These are phyloP conservation scores for Euphorbia peplus DNA, from an alignment of 345 rosid genomes.

Conservation along the genomic window DNA sequence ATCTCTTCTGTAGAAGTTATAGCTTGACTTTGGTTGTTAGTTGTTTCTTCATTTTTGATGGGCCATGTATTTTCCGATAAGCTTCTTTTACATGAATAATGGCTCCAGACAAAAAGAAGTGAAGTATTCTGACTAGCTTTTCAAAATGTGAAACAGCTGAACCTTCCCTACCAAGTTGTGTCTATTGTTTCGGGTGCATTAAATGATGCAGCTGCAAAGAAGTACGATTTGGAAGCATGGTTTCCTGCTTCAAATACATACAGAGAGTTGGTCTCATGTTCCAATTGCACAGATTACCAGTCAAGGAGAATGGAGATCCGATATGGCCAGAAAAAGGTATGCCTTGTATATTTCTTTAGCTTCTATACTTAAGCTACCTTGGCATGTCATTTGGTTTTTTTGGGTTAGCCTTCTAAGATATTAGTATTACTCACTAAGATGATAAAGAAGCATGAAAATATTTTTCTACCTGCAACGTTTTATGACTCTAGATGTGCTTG, in stretches of 20 bases:
- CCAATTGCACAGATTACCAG: constrained; percentile 89
- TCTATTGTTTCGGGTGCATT: constrained; percentile 89
- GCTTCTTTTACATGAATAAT: neutral
- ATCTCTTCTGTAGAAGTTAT: neutral
- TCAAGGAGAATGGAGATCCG: constrained; percentile 84
- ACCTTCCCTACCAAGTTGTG: constrained; percentile 74
- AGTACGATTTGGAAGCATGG: constrained; percentile 95
- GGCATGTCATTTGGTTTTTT: neutral
- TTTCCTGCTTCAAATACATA: constrained; percentile 86
- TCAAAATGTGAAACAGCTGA: constrained; percentile 47
- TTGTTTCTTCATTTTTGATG: neutral
- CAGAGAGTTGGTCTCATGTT: constrained; percentile 91
- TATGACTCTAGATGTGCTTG: neutral
- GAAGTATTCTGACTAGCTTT: neutral
- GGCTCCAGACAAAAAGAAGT: neutral
- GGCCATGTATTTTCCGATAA: neutral
- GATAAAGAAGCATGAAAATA: neutral
- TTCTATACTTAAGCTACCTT: neutral
- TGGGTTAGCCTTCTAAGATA: neutral
- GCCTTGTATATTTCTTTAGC: neutral
- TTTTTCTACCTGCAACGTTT: neutral
- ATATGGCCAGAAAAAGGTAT: constrained; percentile 89
- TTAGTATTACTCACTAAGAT: no score
- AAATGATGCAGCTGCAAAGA: constrained; percentile 95
- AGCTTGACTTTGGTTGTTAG: neutral